A percentile compares a stretch with the other conserved stretches of the same genome.
phyloP scores from a whole-genome alignment of 1,284 basidiomycete genomes.

The Macrocystidia cucumis region DNA sequence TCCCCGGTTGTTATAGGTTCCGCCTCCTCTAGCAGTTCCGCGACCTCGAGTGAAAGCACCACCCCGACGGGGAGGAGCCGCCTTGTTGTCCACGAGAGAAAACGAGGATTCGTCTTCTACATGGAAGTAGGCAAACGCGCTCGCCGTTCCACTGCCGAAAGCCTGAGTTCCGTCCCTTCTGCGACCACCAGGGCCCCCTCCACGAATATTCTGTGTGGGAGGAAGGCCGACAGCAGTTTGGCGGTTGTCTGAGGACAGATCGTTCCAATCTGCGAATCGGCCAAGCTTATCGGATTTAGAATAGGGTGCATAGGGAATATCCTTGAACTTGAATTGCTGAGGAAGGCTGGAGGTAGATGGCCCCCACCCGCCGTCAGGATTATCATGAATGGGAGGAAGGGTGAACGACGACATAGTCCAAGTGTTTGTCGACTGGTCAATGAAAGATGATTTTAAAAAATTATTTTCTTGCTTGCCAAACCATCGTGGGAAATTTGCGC shows the following conservation, averaged over 20 bases:
- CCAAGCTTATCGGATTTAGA: conserved; percentile 98
- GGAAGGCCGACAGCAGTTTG: conserved; percentile 47
- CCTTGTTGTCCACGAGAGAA: conserved; percentile 91
- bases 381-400: conserved; percentile 72
- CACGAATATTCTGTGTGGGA: conserved; percentile 39
- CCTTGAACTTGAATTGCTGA: conserved; percentile 77
- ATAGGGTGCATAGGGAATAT: conserved; percentile 95
- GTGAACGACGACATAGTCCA: conserved; percentile 65
- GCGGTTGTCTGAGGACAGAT: conserved; percentile 57
- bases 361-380: conserved; percentile 79
- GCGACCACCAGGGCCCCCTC: conserved; percentile 39
- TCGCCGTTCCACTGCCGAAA: conserved; percentile 79
- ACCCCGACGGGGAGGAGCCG: conserved; percentile 56
- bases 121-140: conserved; percentile 97
- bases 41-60: conserved; percentile 57
- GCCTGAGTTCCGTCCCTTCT: conserved; percentile 63
- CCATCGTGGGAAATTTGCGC: conserved; percentile 38
- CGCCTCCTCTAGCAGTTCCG: conserved; percentile 32
- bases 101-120: conserved; percentile 98
- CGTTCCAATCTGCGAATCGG: conserved; percentile 97
- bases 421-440: conserved; percentile 7
- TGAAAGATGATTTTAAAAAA: conserved; percentile 15
- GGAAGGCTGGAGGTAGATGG: conserved; percentile 71
- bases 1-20: conserved; percentile 36
- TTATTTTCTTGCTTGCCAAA: conserved; percentile 13